A percentile compares a stretch with the other conserved stretches of the same genome.
Conservation (phyloP, 805 yeast species). For the Saccharomycopsis fermentans region DNA sequence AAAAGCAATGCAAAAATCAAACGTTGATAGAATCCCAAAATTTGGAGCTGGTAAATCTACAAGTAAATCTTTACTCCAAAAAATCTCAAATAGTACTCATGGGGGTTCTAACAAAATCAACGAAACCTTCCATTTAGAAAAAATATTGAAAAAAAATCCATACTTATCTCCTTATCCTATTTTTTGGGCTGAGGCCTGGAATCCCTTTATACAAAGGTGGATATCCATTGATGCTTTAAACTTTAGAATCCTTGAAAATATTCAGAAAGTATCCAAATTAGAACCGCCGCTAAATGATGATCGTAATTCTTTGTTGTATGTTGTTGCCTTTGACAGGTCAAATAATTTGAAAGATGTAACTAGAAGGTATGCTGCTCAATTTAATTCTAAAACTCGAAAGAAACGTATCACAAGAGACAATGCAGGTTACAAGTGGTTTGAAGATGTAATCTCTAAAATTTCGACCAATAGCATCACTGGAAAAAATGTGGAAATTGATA, state of each 20-base stretch:
- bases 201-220: constrained; percentile 60
- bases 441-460: constrained; percentile 23
- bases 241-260: constrained; percentile 50
- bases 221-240: constrained; percentile 78
- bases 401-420: constrained; percentile 57
- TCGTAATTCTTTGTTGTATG: constrained; percentile 59
- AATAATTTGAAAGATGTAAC: constrained; percentile 76
- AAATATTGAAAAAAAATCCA: constrained; percentile 20
- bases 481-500: constrained; percentile 32
- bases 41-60: constrained; percentile 4
- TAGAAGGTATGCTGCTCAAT: constrained; percentile 61
- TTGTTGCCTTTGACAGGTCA: constrained; percentile 59
- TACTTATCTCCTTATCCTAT: constrained; percentile 42
- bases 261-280: constrained; percentile 43
- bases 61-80: constrained; percentile 20
- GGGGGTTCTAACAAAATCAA: neutral
- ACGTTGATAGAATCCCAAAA: constrained; percentile 20
- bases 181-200: constrained; percentile 95
- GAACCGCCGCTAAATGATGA: constrained; percentile 64
- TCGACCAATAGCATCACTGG: constrained; percentile 19
- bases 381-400: constrained; percentile 65
- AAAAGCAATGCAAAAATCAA: constrained; percentile 8
- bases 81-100: constrained; percentile 17
- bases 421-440: constrained; percentile 53
- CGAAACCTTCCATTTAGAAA: constrained; percentile 11